Evolutionary conservation across 2,329 filamentous ascomycete species (phyloP).

Genomic region (Colletotrichum spinosum): DNA sequence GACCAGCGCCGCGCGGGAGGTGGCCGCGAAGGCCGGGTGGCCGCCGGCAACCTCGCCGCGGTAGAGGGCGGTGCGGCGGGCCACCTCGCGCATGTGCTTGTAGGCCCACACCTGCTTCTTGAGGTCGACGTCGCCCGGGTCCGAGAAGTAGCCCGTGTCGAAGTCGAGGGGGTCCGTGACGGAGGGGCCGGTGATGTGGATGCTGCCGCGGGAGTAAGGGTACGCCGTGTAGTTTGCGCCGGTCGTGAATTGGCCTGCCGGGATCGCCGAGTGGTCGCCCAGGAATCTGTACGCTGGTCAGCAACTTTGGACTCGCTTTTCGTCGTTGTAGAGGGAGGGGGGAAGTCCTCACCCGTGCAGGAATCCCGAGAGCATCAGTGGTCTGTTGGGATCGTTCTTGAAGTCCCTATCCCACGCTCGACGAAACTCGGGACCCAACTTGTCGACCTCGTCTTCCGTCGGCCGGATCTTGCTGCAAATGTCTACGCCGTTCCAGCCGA

Average conservation of each 20-base stretch:
- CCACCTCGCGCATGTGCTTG: slow-evolving; percentile 73
- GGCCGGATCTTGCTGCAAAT: slow-evolving; percentile 65
- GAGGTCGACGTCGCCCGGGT: slow-evolving; percentile 63
- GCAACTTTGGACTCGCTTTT: not conserved
- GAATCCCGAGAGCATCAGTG: slow-evolving; percentile 41
- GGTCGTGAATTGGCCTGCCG: slow-evolving; percentile 60
- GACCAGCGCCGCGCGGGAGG: slow-evolving; percentile 51
- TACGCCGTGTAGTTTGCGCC: slow-evolving; percentile 66
- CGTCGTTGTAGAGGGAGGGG: not conserved
- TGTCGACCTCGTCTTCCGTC: slow-evolving; percentile 60
- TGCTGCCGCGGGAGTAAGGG: slow-evolving; percentile 68
- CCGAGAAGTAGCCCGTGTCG: slow-evolving; percentile 62
- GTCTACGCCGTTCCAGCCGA: slow-evolving; percentile 68
- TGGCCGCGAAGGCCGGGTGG: slow-evolving; percentile 57
- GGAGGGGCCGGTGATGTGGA: slow-evolving; percentile 61
- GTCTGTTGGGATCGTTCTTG: slow-evolving; percentile 41
- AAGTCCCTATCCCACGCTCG: slow-evolving; percentile 65
- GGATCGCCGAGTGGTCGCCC: slow-evolving; percentile 51
- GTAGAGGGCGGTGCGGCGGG: slow-evolving; percentile 67
- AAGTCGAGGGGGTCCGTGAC: slow-evolving; percentile 58
- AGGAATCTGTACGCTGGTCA: slow-evolving; percentile 38
- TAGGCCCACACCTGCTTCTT: slow-evolving; percentile 73
- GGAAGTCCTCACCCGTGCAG: slow-evolving; percentile 38
- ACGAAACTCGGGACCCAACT: slow-evolving; percentile 62
- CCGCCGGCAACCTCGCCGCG: slow-evolving; percentile 56